These are phyloP conservation scores for Podaxis sp. DNA, from an alignment of 768 basidiomycete species.

Conservation along the genomic window DNA sequence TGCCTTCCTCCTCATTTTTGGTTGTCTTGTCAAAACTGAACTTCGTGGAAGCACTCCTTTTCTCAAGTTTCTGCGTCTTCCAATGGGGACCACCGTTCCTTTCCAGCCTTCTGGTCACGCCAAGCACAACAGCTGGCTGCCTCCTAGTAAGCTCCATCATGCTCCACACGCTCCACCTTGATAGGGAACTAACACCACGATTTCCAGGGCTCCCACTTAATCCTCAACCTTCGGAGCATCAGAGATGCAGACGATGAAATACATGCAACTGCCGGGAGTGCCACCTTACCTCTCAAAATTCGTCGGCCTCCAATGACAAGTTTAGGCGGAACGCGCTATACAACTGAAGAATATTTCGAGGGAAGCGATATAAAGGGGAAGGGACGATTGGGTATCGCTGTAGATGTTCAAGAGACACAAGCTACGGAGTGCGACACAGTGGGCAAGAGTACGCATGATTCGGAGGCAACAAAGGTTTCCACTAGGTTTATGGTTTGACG, in stretches of 20 bases:
- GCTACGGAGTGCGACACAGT: no score
- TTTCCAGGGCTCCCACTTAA: constrained; percentile 25
- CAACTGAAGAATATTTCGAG: no score
- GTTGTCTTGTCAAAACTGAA: not conserved
- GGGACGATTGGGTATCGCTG: no score
- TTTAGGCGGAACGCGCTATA: no score
- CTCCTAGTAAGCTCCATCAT: constrained; percentile 19
- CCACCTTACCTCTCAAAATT: not conserved
- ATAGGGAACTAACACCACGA: not conserved
- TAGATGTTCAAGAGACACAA: no score
- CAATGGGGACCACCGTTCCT: constrained; percentile 27
- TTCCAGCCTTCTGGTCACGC: constrained; percentile 32
- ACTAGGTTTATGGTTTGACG: no score
- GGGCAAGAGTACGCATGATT: no score
- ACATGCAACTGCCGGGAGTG: not conserved
- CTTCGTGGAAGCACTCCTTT: constrained; percentile 20
- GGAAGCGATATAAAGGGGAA: no score
- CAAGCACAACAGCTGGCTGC: constrained; percentile 27
- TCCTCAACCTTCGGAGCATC: constrained; percentile 25
- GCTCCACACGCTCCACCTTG: not conserved
- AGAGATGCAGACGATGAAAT: not conserved
- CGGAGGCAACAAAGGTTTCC: no score
- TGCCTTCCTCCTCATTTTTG: not conserved
- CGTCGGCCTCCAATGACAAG: not conserved
- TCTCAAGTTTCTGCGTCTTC: constrained; percentile 27